Percentiles rank a stretch among this genome's conserved stretches.
These are phyloP conservation scores for Apiospora pterosperma DNA, from an alignment of 2,329 filamentous ascomycete genomes.

Conservation along the genomic window DNA sequence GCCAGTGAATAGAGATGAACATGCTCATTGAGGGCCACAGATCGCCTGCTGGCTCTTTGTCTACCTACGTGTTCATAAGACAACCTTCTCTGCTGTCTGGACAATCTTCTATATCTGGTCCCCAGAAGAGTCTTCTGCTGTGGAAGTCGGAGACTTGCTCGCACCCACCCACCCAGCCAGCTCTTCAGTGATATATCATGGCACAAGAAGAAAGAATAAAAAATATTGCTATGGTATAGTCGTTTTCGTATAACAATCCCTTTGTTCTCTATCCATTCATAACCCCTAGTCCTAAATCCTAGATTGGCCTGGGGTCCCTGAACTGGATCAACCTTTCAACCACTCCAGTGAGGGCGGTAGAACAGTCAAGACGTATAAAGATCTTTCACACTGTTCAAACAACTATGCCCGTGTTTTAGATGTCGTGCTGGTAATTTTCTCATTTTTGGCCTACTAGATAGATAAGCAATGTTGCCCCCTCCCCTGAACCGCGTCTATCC, in stretches of 20 bases:
- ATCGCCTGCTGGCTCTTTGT: neutral
- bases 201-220: neutral
- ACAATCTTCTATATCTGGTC: neutral
- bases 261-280: neutral
- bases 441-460: neutral
- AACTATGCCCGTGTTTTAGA: neutral
- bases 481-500: neutral
- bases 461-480: neutral
- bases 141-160: neutral
- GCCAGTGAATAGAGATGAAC: neutral
- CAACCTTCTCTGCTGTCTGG: neutral
- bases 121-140: neutral
- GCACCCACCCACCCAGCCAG: neutral
- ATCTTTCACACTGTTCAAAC: neutral
- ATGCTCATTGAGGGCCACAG: neutral
- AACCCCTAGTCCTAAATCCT: neutral
- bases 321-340: neutral
- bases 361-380: conserved; percentile 4
- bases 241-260: neutral
- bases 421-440: neutral
- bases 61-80: neutral
- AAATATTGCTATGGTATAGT: neutral
- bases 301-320: neutral
- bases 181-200: neutral
- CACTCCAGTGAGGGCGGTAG: neutral